Evolutionary conservation across 148 eudicot genomes (phyloP).

Genomic region (Cornus controversa): DNA sequence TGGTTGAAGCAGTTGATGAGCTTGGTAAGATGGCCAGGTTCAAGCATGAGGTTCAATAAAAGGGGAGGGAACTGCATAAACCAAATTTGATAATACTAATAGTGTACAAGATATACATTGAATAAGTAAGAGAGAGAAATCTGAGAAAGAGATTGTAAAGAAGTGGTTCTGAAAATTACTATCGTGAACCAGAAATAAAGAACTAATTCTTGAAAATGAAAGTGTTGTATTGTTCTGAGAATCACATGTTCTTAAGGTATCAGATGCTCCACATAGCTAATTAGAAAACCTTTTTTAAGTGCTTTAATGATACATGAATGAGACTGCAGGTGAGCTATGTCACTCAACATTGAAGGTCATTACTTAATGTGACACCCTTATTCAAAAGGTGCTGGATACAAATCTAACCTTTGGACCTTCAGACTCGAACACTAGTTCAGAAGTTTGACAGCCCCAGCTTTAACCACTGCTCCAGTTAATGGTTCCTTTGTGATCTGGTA

Average conservation of each 20-base stretch:
- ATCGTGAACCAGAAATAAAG: background rate
- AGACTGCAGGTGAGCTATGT: background rate
- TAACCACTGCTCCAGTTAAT: too few species aligned
- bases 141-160: background rate
- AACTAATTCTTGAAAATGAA: constrained; percentile 7
- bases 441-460: too few species aligned
- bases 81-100: background rate
- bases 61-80: background rate
- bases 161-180: background rate
- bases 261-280: constrained; percentile 1
- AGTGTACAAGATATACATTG: background rate
- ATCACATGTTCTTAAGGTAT: background rate
- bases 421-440: too few species aligned
- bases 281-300: background rate
- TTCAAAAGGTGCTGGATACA: too few species aligned
- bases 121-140: background rate
- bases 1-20: constrained; percentile 61
- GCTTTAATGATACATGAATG: background rate
- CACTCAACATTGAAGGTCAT: too few species aligned
- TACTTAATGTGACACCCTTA: too few species aligned
- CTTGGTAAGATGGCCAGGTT: constrained; percentile 54
- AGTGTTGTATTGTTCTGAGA: constrained; percentile 1
- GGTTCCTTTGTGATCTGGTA: too few species aligned
- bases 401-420: too few species aligned
- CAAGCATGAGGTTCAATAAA: constrained; percentile 31